phyloP scores from a whole-genome alignment of 2,329 filamentous ascomycete species.

The Tetracladium maxilliforme region DNA sequence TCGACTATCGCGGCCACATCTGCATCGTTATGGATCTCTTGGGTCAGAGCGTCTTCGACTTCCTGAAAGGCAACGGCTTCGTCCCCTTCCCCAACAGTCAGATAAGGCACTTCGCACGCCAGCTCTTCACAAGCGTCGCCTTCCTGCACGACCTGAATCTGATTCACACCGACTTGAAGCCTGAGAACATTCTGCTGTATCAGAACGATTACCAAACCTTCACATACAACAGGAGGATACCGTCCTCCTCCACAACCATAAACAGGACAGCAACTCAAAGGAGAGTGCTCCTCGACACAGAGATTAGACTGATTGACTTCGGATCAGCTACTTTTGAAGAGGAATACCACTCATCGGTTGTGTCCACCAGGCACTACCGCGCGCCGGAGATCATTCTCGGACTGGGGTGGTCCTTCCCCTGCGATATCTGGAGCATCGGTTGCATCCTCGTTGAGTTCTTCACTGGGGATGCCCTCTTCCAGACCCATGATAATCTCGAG shows the following conservation, averaged over 20 bases:
- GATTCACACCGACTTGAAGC: constrained; percentile 76
- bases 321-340: constrained; percentile 60
- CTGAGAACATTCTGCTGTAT: constrained; percentile 55
- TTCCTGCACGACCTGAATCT: constrained; percentile 95
- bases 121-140: constrained; percentile 94
- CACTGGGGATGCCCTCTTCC: constrained; percentile 56
- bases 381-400: constrained; percentile 59
- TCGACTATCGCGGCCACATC: constrained; percentile 94
- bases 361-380: constrained; percentile 55
- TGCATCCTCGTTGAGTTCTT: constrained; percentile 62
- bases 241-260: constrained; percentile 46
- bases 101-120: constrained; percentile 91
- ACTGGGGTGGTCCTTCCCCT: constrained; percentile 57
- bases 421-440: constrained; percentile 62
- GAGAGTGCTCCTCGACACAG: constrained; percentile 50
- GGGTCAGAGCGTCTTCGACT: constrained; percentile 96
- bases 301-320: constrained; percentile 58
- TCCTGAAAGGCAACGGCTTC: constrained; percentile 88
- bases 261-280: constrained; percentile 47
- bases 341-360: constrained; percentile 58
- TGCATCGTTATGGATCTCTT: constrained; percentile 69
- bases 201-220: constrained; percentile 54
- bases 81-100: constrained; percentile 97
- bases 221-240: constrained; percentile 55
- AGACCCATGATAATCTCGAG: constrained; percentile 59